phyloP scores from a whole-genome alignment of 2,329 filamentous ascomycete genomes.

The Exophiala dermatitidis region DNA sequence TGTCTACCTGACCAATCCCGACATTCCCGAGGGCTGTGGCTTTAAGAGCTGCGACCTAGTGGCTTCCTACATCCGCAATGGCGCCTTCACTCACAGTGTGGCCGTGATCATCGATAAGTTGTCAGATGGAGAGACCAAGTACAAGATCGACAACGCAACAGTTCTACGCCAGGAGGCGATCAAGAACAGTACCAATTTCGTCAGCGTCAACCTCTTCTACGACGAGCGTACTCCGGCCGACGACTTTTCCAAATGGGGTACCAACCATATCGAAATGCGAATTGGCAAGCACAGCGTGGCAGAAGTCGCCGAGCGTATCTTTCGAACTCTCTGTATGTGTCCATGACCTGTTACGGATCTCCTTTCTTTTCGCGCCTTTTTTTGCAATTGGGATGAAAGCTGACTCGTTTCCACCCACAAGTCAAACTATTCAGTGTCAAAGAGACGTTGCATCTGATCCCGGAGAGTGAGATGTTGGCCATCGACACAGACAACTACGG shows the following conservation, averaged over 20 bases:
- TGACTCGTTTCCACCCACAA: background rate
- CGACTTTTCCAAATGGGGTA: conserved; percentile 10
- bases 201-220: conserved; percentile 17
- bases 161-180: conserved; percentile 15
- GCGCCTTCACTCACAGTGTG: conserved; percentile 1
- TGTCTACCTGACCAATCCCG: background rate
- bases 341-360: background rate
- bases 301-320: conserved; percentile 19
- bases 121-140: conserved; percentile 3
- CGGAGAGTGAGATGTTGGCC: conserved; percentile 15
- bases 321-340: conserved; percentile 21
- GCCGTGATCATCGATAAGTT: conserved; percentile 11
- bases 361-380: background rate
- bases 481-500: conserved; percentile 17
- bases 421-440: conserved; percentile 20
- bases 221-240: conserved; percentile 1
- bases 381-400: background rate
- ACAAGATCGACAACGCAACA: conserved; percentile 13
- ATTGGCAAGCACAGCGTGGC: conserved; percentile 7
- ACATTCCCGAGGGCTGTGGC: background rate
- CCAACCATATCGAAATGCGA: conserved; percentile 24
- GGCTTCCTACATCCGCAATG: conserved; percentile 1
- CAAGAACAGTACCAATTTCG: conserved; percentile 21
- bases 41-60: conserved; percentile 3
- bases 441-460: conserved; percentile 25